Conservation (phyloP, 345 rosid genomes). For the Cardamine resedifolia region DNA sequence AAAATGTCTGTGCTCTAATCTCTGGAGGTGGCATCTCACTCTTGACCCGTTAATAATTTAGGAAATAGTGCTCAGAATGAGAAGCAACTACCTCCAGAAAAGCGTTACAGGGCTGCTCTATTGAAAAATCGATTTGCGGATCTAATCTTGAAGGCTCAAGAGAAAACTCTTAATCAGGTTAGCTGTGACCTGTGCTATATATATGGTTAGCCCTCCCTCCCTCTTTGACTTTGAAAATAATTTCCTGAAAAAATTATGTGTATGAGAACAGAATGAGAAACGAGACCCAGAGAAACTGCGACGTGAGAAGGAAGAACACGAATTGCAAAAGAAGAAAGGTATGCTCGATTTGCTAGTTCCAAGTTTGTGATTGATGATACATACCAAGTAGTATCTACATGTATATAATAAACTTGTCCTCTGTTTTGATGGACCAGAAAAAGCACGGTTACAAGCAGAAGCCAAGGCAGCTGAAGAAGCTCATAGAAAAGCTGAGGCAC, state of each 20-base stretch:
- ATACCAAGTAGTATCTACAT: not conserved
- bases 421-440: slow-evolving; percentile 47
- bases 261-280: slow-evolving; percentile 57
- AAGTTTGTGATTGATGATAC: not conserved
- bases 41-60: slow-evolving; percentile 52
- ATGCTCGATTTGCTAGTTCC: not conserved
- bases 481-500: slow-evolving; percentile 66
- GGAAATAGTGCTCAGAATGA: slow-evolving; percentile 77
- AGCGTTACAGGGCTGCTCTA: slow-evolving; percentile 80
- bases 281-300: slow-evolving; percentile 70
- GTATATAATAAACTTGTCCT: not conserved
- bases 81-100: slow-evolving; percentile 85
- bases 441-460: slow-evolving; percentile 76
- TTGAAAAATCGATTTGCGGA: slow-evolving; percentile 80
- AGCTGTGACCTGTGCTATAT: slow-evolving; percentile 19
- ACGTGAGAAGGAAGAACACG: slow-evolving; percentile 72
- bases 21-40: slow-evolving; percentile 57
- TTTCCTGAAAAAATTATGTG: not conserved
- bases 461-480: slow-evolving; percentile 90
- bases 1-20: slow-evolving; percentile 47
- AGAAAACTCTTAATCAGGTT: slow-evolving; percentile 78
- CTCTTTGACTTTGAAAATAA: not conserved
- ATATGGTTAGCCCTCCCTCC: slow-evolving; percentile 6
- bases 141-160: slow-evolving; percentile 74
- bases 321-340: slow-evolving; percentile 80